Evolutionary conservation across 2,329 filamentous ascomycete genomes (phyloP).

Genomic region (Fusarium sp.): DNA sequence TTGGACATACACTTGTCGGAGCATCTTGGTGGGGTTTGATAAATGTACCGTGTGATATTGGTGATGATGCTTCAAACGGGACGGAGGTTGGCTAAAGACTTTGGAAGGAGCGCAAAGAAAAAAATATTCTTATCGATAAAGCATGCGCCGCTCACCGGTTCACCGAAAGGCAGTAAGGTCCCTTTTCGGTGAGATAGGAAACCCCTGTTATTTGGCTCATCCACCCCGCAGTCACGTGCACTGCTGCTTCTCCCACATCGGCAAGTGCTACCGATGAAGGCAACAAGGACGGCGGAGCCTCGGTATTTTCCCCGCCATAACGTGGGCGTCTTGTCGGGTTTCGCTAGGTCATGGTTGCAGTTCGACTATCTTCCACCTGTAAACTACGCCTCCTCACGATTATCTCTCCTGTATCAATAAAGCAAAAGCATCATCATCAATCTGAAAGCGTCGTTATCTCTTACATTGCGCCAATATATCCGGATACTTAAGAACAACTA

Average conservation of each 20-base stretch:
- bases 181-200: constrained; percentile 6
- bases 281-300: constrained; percentile 41
- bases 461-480: constrained; percentile 1
- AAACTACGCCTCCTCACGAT: constrained; percentile 13
- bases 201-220: not conserved
- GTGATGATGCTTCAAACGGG: constrained; percentile 21
- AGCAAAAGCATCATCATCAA: constrained; percentile 1
- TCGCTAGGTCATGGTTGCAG: constrained; percentile 21
- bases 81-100: constrained; percentile 22
- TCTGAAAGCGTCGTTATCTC: not conserved
- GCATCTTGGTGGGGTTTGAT: constrained; percentile 51
- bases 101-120: constrained; percentile 42
- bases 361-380: constrained; percentile 31
- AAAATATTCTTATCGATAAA: constrained; percentile 53
- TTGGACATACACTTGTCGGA: constrained; percentile 60
- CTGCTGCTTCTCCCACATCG: constrained; percentile 10
- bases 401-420: constrained; percentile 1
- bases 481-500: constrained; percentile 11
- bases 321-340: constrained; percentile 22
- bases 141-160: constrained; percentile 10
- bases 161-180: constrained; percentile 13
- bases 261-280: constrained; percentile 25
- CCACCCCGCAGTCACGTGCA: constrained; percentile 53
- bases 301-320: constrained; percentile 46
- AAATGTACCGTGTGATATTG: constrained; percentile 20